A percentile compares a stretch with the other conserved stretches of the same genome.
These are phyloP conservation scores for Penicillium chermesinum DNA, from an alignment of 495 filamentous ascomycete species.

Conservation along the genomic window DNA sequence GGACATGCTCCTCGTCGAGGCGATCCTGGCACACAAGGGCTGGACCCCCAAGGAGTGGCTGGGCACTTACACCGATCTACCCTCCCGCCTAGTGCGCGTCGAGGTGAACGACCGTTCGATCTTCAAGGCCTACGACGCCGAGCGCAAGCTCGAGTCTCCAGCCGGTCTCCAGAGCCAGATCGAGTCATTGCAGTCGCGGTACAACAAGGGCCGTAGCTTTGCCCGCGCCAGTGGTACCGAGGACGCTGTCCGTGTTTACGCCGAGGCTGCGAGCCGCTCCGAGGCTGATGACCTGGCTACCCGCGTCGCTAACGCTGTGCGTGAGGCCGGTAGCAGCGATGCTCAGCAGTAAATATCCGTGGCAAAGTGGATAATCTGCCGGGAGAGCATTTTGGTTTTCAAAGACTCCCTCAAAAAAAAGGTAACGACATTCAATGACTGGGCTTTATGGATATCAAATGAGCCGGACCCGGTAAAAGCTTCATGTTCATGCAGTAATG, in stretches of 20 bases:
- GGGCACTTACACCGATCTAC: slow-evolving; percentile 88
- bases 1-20: slow-evolving; percentile 93
- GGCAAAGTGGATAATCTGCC: background rate
- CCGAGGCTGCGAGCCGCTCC: slow-evolving; percentile 81
- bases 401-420: too few relatives aligned
- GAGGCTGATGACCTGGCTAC: slow-evolving; percentile 84
- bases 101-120: slow-evolving; percentile 81
- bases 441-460: background rate
- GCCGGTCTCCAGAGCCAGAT: slow-evolving; percentile 75
- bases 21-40: slow-evolving; percentile 89
- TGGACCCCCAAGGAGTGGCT: slow-evolving; percentile 92
- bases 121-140: slow-evolving; percentile 87
- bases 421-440: slow-evolving; percentile 8
- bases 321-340: slow-evolving; percentile 34
- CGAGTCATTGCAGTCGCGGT: slow-evolving; percentile 81
- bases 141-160: slow-evolving; percentile 78
- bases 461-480: slow-evolving; percentile 5
- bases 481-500: slow-evolving; percentile 15
- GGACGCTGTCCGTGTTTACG: slow-evolving; percentile 93
- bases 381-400: too few relatives aligned
- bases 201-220: slow-evolving; percentile 84
- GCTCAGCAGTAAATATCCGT: slow-evolving; percentile 4
- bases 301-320: slow-evolving; percentile 70
- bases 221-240: slow-evolving; percentile 92
- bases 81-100: slow-evolving; percentile 88